Base-by-base conservation (phyloP, 2,329 filamentous ascomycete species). In the Botryotinia convoluta region DNA sequence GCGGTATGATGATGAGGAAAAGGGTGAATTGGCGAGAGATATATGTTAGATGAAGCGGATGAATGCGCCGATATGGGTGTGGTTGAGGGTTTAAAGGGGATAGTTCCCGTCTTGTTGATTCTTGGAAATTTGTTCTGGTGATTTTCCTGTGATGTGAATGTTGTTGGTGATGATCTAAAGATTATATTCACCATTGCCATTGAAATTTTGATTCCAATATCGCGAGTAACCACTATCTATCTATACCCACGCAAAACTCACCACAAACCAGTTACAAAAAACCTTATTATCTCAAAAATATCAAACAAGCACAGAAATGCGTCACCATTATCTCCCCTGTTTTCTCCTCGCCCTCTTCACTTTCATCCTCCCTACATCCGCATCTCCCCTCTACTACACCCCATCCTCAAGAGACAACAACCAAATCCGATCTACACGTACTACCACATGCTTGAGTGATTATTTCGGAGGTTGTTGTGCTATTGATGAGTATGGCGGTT, bases 371-470 rank as follows among this genome's bases (percentile, higher is more conserved):
- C 42, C 39, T 18, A 9, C 16, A 20, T 29, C 18, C 7, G 51
- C 51, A 16, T 54, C 26, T 54, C 51, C 51, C 6, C 51, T 54
- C 51, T 54, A 57, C 51, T 29, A 57, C 51, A 3, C 39, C 12
- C 14, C 9, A 12, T 26, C 39, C 9, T 22, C n/a, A 10, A 42
- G 39, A 32, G 62, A 65, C 2, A 8, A 5, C 4, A 29, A 18
- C 12, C 51, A 29, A 26, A 59, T 26, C 6, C 51, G 20, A 61
- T 68, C 59, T 45, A 54, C 67, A 3, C 26, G 22, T 20, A 72
- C 74, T 26, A 74, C 64, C 16, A 67, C 71, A 59, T 71, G 68
- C 72, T 60, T 69, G 51, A 74, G 39, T 77, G 60, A 42, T 54
- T 42, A 45, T 69, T 61, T 68, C 26, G 71, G 71, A 26, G 71